Percentiles rank a stretch among this genome's conserved stretches.
Evolutionary conservation across 177 flowering plant species (phyloP).

Genomic region (Vitis hybrid): DNA sequence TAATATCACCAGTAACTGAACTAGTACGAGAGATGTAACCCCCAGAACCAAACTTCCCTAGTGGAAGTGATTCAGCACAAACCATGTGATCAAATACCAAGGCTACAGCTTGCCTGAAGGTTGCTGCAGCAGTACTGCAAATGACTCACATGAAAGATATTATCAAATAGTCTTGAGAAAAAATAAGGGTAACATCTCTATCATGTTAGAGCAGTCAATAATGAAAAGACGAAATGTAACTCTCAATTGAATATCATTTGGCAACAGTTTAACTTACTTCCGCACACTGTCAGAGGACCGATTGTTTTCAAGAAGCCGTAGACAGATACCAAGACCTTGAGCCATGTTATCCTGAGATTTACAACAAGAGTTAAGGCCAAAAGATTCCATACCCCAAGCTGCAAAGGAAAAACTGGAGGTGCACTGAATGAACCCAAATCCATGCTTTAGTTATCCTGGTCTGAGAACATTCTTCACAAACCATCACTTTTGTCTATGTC

Average conservation of each 20-base stretch:
- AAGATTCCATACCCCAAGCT: background rate
- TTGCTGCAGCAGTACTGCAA: conserved; percentile 97
- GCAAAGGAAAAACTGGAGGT: background rate
- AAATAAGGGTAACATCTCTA: background rate
- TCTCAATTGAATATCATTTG: background rate
- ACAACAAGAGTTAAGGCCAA: conserved; percentile 7
- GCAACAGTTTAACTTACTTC: conserved; percentile 57
- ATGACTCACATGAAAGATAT: conserved; percentile 15
- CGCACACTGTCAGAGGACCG: conserved; percentile 90
- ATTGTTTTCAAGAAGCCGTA: conserved; percentile 82
- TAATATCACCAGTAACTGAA: conserved; percentile 81
- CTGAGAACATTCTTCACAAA: background rate
- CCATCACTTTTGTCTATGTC: background rate
- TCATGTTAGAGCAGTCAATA: background rate
- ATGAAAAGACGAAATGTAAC: background rate
- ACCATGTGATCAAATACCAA: conserved; percentile 91
- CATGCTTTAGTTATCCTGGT: too few species aligned
- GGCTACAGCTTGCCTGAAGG: conserved; percentile 98
- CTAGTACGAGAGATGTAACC: conserved; percentile 60
- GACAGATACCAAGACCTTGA: conserved; percentile 88
- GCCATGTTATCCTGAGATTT: conserved; percentile 74
- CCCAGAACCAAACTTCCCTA: conserved; percentile 62
- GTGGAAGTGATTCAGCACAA: conserved; percentile 79
- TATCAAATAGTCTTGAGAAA: background rate
- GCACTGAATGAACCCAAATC: too few species aligned